Conservation (phyloP, 1,284 basidiomycete species). For the Rhodotorula mucilaginosa region DNA sequence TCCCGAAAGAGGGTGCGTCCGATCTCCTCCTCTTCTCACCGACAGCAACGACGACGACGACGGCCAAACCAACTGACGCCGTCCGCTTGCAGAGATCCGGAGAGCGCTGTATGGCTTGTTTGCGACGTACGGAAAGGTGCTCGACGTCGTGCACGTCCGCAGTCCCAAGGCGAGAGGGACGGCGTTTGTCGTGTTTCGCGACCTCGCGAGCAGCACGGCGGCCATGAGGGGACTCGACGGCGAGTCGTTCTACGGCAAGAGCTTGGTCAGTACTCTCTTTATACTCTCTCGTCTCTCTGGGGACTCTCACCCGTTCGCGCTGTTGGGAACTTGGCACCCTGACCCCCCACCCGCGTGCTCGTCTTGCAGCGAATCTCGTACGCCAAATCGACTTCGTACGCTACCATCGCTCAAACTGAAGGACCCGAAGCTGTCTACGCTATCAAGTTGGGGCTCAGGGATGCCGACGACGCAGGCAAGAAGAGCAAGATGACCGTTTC, state of each 20-base stretch:
- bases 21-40: neutral
- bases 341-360: neutral
- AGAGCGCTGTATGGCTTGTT: constrained; percentile 84
- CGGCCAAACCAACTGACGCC: neutral
- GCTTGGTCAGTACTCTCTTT: constrained; percentile 62
- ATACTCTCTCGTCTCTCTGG: constrained; percentile 45
- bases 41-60: neutral
- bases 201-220: constrained; percentile 80
- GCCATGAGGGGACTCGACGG: constrained; percentile 87
- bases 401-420: constrained; percentile 40
- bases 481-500: constrained; percentile 40
- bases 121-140: constrained; percentile 84
- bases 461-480: constrained; percentile 25
- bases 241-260: constrained; percentile 88
- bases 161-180: constrained; percentile 84
- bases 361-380: constrained; percentile 37
- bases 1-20: constrained; percentile 72
- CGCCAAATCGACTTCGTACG: constrained; percentile 42
- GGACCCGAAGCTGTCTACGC: constrained; percentile 46
- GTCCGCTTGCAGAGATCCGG: constrained; percentile 62
- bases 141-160: constrained; percentile 94
- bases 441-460: constrained; percentile 41
- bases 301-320: no score
- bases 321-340: neutral
- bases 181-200: constrained; percentile 92